phyloP scores from a whole-genome alignment of 805 yeast species.

The Schwanniomyces vanrijiae region DNA sequence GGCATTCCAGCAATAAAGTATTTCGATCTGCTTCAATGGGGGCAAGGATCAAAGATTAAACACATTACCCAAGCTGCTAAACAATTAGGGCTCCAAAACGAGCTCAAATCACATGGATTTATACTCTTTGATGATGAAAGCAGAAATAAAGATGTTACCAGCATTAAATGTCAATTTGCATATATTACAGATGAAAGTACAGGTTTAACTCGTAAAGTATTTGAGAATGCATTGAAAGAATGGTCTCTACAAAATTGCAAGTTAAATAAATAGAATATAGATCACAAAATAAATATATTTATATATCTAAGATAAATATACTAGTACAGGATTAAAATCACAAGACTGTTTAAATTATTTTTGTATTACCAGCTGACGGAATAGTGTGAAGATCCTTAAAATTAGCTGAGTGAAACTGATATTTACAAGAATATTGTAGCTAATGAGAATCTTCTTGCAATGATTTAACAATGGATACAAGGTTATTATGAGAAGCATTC shows the following conservation, averaged over 20 bases:
- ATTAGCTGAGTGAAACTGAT: conserved; percentile 16
- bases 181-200: conserved; percentile 55
- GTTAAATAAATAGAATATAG: background rate
- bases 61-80: conserved; percentile 55
- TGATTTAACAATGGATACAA: conserved; percentile 48
- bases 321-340: background rate
- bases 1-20: conserved; percentile 50
- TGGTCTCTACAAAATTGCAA: conserved; percentile 22
- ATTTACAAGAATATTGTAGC: conserved; percentile 16
- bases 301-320: background rate
- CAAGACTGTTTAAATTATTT: background rate
- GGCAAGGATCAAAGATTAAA: conserved; percentile 57
- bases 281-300: background rate
- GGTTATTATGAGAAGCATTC: conserved; percentile 45
- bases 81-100: conserved; percentile 46
- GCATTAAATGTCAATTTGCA: conserved; percentile 68
- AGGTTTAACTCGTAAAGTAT: conserved; percentile 59
- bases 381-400: conserved; percentile 2
- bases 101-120: conserved; percentile 41
- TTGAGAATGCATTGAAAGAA: conserved; percentile 41
- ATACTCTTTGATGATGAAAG: conserved; percentile 76
- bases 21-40: conserved; percentile 69
- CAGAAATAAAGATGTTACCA: conserved; percentile 74
- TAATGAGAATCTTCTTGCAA: conserved; percentile 29
- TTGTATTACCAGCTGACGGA: conserved; percentile 1